Conservation (phyloP, 805 yeast species). For the Hanseniaspora hatyaiensis region DNA sequence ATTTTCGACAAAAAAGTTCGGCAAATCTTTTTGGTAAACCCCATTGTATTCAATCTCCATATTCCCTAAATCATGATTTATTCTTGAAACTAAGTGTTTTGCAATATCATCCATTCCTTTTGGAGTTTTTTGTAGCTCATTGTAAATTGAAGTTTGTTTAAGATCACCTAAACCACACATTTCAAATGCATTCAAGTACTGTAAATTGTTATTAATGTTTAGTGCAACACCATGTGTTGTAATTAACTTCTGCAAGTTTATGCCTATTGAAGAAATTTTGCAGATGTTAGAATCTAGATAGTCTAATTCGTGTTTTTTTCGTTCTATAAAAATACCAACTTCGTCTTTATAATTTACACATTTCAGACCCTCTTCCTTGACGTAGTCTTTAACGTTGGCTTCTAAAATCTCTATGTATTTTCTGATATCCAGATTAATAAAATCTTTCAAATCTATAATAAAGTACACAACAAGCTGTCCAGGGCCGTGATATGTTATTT, state of each 20-base stretch:
- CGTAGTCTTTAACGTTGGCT: slow-evolving; percentile 48
- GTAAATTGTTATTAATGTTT: slow-evolving; percentile 63
- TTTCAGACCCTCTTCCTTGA: slow-evolving; percentile 48
- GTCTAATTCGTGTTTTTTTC: slow-evolving; percentile 52
- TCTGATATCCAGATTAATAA: slow-evolving; percentile 32
- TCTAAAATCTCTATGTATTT: slow-evolving; percentile 7
- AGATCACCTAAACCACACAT: slow-evolving; percentile 76
- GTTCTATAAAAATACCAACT: slow-evolving; percentile 33
- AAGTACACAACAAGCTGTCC: slow-evolving; percentile 88
- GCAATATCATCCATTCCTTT: slow-evolving; percentile 33
- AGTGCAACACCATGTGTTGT: slow-evolving; percentile 86
- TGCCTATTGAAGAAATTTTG: slow-evolving; percentile 83
- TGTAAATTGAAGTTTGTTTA: slow-evolving; percentile 42
- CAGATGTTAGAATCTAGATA: slow-evolving; percentile 21
- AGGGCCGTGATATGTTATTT: slow-evolving; percentile 91
- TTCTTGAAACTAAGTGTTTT: slow-evolving; percentile 34
- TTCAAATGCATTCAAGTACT: slow-evolving; percentile 55
- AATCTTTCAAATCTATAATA: slow-evolving; percentile 55
- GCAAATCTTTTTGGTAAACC: too few species aligned
- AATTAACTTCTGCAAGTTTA: slow-evolving; percentile 69
- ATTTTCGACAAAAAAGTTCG: too few species aligned
- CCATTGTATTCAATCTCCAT: slow-evolving; percentile 30
- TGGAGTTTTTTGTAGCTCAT: slow-evolving; percentile 20
- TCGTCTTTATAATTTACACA: slow-evolving; percentile 37
- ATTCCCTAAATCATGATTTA: slow-evolving; percentile 34